A percentile compares a stretch with the other conserved stretches of the same genome.
These are phyloP conservation scores for Trichophyton schoenleinii DNA, from an alignment of 2,329 filamentous ascomycete species.

Conservation along the genomic window DNA sequence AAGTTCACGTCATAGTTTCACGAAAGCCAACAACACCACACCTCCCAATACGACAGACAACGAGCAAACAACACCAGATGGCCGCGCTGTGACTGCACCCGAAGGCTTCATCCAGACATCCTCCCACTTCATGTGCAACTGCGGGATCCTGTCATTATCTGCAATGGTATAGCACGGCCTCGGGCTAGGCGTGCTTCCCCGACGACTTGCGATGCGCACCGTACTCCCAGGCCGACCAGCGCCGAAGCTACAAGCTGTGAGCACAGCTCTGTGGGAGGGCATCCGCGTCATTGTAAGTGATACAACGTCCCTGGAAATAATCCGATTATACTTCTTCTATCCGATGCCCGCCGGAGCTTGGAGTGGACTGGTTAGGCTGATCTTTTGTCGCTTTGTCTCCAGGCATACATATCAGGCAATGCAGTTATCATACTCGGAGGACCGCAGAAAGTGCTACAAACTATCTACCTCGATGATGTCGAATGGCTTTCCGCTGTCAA, in stretches of 20 bases:
- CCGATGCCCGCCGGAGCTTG: background rate
- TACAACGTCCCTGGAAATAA: background rate
- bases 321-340: background rate
- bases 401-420: conserved; percentile 84
- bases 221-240: conserved; percentile 69
- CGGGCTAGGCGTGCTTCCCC: conserved; percentile 7
- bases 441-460: conserved; percentile 66
- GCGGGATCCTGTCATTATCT: background rate
- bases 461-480: conserved; percentile 71
- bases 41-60: background rate
- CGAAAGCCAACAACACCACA: background rate
- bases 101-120: background rate
- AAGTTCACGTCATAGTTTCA: conserved; percentile 1
- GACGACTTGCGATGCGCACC: conserved; percentile 53
- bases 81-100: background rate
- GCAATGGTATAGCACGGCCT: conserved; percentile 13
- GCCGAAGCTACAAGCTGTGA: conserved; percentile 64
- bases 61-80: background rate
- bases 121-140: background rate
- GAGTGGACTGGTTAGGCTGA: conserved; percentile 6
- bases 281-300: conserved; percentile 57
- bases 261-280: conserved; percentile 59
- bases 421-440: conserved; percentile 72
- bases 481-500: conserved; percentile 60
- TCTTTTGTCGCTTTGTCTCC: conserved; percentile 4